Conservation (phyloP, 495 filamentous ascomycete genomes). For the Aspergillus wentii region DNA sequence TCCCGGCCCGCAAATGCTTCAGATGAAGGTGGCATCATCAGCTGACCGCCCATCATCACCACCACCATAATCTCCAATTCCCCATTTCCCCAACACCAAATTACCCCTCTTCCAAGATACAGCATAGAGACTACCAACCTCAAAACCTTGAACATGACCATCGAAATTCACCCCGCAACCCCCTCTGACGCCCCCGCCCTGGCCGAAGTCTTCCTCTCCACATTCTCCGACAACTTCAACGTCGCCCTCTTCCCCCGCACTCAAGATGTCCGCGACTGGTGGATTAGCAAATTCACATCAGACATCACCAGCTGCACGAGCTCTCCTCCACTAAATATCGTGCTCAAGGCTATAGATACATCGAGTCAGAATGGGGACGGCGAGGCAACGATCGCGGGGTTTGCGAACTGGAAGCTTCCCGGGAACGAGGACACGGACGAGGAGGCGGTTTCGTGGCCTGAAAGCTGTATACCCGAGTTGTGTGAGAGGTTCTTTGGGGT, state of each 20-base stretch:
- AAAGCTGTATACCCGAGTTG: constrained; percentile 11
- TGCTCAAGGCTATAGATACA: constrained; percentile 1
- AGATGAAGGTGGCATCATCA: no score
- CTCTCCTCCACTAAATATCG: neutral
- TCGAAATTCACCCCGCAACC: constrained; percentile 10
- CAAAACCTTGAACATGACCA: constrained; percentile 10
- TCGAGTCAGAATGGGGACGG: neutral
- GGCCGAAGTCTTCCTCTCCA: constrained; percentile 13
- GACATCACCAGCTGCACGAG: neutral
- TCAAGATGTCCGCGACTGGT: constrained; percentile 16
- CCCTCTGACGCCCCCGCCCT: constrained; percentile 13
- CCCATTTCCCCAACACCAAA: neutral
- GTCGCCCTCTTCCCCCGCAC: constrained; percentile 18
- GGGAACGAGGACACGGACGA: constrained; percentile 1
- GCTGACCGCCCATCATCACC: no score
- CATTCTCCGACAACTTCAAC: constrained; percentile 19
- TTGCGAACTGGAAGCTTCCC: constrained; percentile 21
- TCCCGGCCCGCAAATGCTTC: no score
- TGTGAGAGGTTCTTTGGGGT: constrained; percentile 20
- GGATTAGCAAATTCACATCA: neutral
- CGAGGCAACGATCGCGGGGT: constrained; percentile 10
- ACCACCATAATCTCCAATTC: no score
- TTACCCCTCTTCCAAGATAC: no score
- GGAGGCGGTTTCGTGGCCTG: constrained; percentile 8
- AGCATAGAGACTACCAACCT: neutral